A percentile compares a stretch with the other conserved stretches of the same genome.
These are phyloP conservation scores for Inga oerstediana DNA, from an alignment of 306 rosid species.

Conservation along the genomic window DNA sequence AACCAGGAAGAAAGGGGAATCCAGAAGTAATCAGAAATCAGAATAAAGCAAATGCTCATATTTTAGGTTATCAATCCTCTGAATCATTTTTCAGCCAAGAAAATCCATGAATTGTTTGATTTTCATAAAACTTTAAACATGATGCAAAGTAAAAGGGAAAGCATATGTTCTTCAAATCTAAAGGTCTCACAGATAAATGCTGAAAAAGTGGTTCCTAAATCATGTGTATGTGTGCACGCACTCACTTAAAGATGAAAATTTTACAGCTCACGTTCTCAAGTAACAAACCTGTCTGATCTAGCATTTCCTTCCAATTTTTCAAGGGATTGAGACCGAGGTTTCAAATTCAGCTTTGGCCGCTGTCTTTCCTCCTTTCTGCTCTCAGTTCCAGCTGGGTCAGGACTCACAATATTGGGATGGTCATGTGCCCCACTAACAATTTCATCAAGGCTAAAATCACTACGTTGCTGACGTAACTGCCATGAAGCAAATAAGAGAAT, in stretches of 20 bases:
- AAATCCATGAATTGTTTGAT: neutral
- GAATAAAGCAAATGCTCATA: neutral
- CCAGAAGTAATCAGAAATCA: neutral
- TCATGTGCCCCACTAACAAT: constrained; percentile 46
- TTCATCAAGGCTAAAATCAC: constrained; percentile 54
- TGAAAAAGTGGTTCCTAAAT: neutral
- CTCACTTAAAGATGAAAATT: neutral
- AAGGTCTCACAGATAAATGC: neutral
- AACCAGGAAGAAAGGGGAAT: neutral
- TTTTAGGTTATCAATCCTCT: neutral
- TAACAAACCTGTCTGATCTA: constrained; percentile 74
- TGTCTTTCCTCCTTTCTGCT: constrained; percentile 62
- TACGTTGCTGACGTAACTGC: constrained; percentile 44
- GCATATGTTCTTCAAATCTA: neutral
- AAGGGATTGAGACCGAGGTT: constrained; percentile 65
- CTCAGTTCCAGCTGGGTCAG: constrained; percentile 55
- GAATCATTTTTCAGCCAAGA: neutral
- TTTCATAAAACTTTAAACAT: neutral
- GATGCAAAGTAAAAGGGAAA: neutral
- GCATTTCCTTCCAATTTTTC: constrained; percentile 58
- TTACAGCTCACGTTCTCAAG: constrained; percentile 13
- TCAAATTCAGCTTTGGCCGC: constrained; percentile 84
- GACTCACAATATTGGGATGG: constrained; percentile 52
- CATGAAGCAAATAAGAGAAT: constrained; percentile 33
- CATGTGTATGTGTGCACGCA: neutral